Evolutionary conservation across 2,329 filamentous ascomycete genomes (phyloP), one percentile per base, ranked within the genome.

Genomic region (Daldinia sp.): DNA sequence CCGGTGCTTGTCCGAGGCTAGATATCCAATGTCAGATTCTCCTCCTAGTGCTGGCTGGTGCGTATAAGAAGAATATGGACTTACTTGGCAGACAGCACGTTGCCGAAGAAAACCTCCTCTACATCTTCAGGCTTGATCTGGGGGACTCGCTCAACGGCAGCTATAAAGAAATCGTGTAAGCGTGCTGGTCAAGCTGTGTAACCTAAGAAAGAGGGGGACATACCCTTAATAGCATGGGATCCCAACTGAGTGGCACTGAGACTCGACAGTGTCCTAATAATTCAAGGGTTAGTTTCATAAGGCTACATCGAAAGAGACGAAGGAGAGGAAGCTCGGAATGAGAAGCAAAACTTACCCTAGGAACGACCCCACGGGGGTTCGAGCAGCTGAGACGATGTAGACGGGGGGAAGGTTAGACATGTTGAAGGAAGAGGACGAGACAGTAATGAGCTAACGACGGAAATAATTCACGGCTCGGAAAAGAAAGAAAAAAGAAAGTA

Each of bases 81-180:
- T 76, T 87, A 97, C 94, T 95, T 94, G 81, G 95, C 96, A 67
- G 94, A 97, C 77, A 99, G 88, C 74, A 99, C 96, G 86, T 99
- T 99, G 82, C 96, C 96, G 79, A 98, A 97, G 86, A 96, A 97
- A 79, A 99, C 93, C 82, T 99, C 96, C 80, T 99, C 90, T 65
- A 99, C 93, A 80, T 97, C 89, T 77, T 94, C 89, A 62, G 93
- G 87, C 84, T 97, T 94, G 84, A 99, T 89, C 78, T 91, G 88
- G 63, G 96, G 90, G 53, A 92, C 93, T 77, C 93, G 92, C 83
- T 94, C 92, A 74, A 99, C 88, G 69, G 95, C 95, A 77, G 86
- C 89, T 91, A 64, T 28, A 46, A 35, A 51, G 6, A 51, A 55
- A 37, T 63, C 13, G 39, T 65, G 54, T 68, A 33, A 64, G 53